Base-by-base conservation (phyloP, 1,139 yeast genomes). In the Pichia sp. region DNA sequence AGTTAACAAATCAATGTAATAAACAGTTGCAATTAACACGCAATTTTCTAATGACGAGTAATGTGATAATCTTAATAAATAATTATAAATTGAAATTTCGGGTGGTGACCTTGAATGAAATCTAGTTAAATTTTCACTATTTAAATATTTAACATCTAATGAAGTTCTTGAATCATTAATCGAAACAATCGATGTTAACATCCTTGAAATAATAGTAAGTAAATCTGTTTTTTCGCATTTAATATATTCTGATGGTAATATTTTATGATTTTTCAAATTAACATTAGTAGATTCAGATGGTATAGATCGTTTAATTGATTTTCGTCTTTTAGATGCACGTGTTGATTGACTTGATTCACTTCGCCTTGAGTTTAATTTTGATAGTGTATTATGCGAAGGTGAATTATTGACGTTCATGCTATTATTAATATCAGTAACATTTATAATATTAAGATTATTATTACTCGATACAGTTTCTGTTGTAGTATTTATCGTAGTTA, bases 21-120 rank as follows among this genome's bases (percentile, higher is more conserved):
- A 90, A 32, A 92, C 82, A 22, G 95, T 75, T 1, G 95, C 76
- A 43, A 92, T 68, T 33, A 92, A 67, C 3, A 90, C 85, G 7
- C 92, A 85, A 50, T 86, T 83, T 53, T 89, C 95, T 51, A 90
- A 70, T 42, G 87, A 80, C 52, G 95, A 89, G 65, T 86, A 92
- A 57, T 86, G 84, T 6, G 92, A 75, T 42, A 92, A 70, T 55
- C 98, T 74, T 39, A 80, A 66, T 39, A 92, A 66, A 57, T 92
- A 92, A 46, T 86, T 87, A 50, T 74, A 76, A 7, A 89, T 78
- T 2, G 96, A 82, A 39, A 92, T 92, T 24, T 77, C 76, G 0
- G 98, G 97, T 2, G 97, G 96, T 0, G 94, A 81, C 51, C 97
- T 67, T 5, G 97, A 89, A 62, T 92, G 98, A 61, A 90, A 92